Percentiles rank a stretch among this genome's conserved stretches.
Conservation (phyloP, 2,329 filamentous ascomycete species). For the Ophiocordyceps robertsii region DNA sequence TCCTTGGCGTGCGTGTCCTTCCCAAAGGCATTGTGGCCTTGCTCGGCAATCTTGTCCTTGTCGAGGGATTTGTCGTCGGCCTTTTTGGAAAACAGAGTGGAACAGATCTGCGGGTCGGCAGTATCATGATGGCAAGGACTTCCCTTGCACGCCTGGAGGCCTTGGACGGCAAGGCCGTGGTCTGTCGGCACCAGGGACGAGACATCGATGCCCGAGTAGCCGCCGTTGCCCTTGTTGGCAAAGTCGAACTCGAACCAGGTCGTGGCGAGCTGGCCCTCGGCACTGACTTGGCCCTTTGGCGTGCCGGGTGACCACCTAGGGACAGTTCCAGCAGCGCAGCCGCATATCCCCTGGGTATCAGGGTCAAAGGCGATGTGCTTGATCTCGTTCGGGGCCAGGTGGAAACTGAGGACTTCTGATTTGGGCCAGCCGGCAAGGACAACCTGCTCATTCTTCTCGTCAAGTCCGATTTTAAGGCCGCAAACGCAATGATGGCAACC, state of each 20-base stretch:
- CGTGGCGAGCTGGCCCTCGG: constrained; percentile 25
- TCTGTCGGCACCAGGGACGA: constrained; percentile 31
- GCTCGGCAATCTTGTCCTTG: too few species aligned
- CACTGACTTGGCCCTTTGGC: constrained; percentile 10
- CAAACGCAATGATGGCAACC: constrained; percentile 24
- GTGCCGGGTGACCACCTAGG: neutral
- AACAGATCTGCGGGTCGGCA: too few species aligned
- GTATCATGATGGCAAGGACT: too few species aligned
- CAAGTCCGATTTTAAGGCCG: constrained; percentile 39
- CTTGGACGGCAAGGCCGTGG: constrained; percentile 15
- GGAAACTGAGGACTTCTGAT: constrained; percentile 23
- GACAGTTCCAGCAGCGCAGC: constrained; percentile 23
- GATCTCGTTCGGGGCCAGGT: constrained; percentile 19
- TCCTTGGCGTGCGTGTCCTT: too few species aligned
- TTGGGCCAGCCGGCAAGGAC: too few species aligned
- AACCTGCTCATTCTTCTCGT: constrained; percentile 10
- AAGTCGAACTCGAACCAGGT: constrained; percentile 40
- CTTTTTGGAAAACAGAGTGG: too few species aligned
- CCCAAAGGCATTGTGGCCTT: too few species aligned
- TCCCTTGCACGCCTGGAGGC: constrained; percentile 21
- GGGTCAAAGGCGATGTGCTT: constrained; percentile 29
- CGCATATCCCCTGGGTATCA: constrained; percentile 34
- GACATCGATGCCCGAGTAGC: constrained; percentile 36
- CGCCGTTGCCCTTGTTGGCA: constrained; percentile 28
- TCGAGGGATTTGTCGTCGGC: too few species aligned